phyloP scores from a whole-genome alignment of 2,329 filamentous ascomycete species.

The Stagonosporopsis chrysanthemi region DNA sequence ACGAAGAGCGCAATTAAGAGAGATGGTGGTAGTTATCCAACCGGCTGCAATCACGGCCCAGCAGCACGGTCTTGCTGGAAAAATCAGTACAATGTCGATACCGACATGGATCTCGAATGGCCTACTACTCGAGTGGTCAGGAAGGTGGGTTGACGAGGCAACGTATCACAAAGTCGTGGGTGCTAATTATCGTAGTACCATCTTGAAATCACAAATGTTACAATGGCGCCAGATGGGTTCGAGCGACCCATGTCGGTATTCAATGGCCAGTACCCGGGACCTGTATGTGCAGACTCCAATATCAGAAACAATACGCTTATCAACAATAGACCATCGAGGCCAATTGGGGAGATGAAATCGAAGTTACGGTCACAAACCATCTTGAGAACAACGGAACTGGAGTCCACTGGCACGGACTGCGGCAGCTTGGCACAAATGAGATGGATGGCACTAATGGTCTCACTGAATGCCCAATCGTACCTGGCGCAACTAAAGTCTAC shows the following conservation, averaged over 20 bases:
- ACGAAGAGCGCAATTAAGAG: constrained; percentile 8
- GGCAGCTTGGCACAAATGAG: constrained; percentile 52
- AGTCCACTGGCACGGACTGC: constrained; percentile 62
- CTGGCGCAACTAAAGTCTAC: constrained; percentile 54
- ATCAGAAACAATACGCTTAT: background rate
- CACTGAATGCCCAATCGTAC: constrained; percentile 73
- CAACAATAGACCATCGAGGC: constrained; percentile 52
- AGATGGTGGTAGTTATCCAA: constrained; percentile 20
- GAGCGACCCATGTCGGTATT: constrained; percentile 51
- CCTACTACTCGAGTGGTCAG: constrained; percentile 52
- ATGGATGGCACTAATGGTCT: constrained; percentile 58
- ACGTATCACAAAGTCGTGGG: background rate
- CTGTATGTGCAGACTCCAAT: constrained; percentile 47
- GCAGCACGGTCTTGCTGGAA: constrained; percentile 34
- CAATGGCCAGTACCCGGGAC: constrained; percentile 58
- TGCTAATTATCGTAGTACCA: constrained; percentile 48
- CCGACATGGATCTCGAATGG: constrained; percentile 54
- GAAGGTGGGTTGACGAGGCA: constrained; percentile 26
- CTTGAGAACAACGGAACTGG: constrained; percentile 56
- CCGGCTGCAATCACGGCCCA: constrained; percentile 33
- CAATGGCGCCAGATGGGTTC: constrained; percentile 57
- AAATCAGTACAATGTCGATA: constrained; percentile 50
- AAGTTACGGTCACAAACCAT: constrained; percentile 49
- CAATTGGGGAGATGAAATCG: constrained; percentile 52
- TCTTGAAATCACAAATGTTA: constrained; percentile 54